phyloP scores from a whole-genome alignment of 495 filamentous ascomycete genomes.

The Penicillium argentinense region DNA sequence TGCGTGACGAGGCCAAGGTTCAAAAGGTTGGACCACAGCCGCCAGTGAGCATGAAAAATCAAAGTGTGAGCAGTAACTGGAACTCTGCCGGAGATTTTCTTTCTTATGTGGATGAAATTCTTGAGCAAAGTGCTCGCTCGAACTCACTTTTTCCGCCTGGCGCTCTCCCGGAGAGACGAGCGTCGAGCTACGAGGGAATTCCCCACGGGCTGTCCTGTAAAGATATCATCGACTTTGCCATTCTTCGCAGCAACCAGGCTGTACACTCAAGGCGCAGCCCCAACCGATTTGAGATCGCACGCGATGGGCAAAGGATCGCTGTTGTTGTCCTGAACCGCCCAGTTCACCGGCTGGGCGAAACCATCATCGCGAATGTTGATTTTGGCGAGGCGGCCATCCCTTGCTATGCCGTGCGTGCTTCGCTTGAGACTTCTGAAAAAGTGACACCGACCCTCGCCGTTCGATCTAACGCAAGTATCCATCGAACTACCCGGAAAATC shows the following conservation, averaged over 20 bases:
- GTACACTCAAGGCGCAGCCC: conserved; percentile 61
- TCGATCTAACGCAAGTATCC: conserved; percentile 78
- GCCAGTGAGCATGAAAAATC: conserved; percentile 27
- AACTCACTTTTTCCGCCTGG: conserved; percentile 61
- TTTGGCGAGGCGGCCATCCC: conserved; percentile 71
- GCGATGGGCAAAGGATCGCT: conserved; percentile 80
- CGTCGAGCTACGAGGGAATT: conserved; percentile 42
- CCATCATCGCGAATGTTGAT: conserved; percentile 77
- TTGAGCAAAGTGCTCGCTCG: conserved; percentile 57
- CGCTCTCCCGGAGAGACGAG: conserved; percentile 59
- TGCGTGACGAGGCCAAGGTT: conserved; percentile 74
- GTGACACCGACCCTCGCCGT: conserved; percentile 77
- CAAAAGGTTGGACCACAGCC: conserved; percentile 31
- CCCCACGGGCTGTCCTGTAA: conserved; percentile 57
- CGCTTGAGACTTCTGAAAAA: conserved; percentile 76
- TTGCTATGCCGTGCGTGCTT: conserved; percentile 74
- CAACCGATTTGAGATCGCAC: conserved; percentile 92
- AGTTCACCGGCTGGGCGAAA: conserved; percentile 86
- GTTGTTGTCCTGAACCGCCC: conserved; percentile 87
- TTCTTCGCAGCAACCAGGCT: conserved; percentile 71
- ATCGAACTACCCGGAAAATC: conserved; percentile 78
- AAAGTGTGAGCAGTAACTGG: conserved; percentile 42
- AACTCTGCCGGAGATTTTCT: conserved; percentile 63
- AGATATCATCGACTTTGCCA: conserved; percentile 88
- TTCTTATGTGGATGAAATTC: conserved; percentile 76